Conservation (phyloP, 768 basidiomycete species). For the Kwoniella heveanensis region DNA sequence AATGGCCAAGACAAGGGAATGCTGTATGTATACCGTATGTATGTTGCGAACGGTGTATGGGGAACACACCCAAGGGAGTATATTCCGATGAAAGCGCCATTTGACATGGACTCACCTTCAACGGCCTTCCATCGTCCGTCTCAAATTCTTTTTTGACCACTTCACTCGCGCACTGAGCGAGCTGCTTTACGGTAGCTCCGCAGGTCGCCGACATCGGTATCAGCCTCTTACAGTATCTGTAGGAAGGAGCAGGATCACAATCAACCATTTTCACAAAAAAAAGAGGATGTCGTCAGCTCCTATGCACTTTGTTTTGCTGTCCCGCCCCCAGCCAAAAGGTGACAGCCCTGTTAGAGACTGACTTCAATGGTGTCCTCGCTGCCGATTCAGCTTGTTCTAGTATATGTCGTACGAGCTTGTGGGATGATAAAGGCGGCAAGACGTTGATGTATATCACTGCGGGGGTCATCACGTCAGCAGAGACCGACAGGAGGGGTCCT, state of each 20-base stretch:
- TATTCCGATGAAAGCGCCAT: too few relatives aligned
- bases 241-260: too few relatives aligned
- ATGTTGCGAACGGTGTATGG: too few relatives aligned
- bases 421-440: conserved; percentile 39
- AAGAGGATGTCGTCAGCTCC: too few relatives aligned
- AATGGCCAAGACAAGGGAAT: too few relatives aligned
- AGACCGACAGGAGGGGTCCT: background rate
- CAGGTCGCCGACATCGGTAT: conserved; percentile 36
- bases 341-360: background rate
- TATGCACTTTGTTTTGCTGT: too few relatives aligned
- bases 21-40: too few relatives aligned
- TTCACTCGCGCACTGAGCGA: conserved; percentile 21
- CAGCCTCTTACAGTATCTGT: conserved; percentile 34
- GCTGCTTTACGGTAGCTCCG: conserved; percentile 32
- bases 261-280: background rate
- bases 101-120: conserved; percentile 45
- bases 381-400: conserved; percentile 39
- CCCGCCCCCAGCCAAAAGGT: too few relatives aligned
- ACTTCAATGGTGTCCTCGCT: conserved; percentile 38
- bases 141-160: conserved; percentile 27
- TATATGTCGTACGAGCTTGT: conserved; percentile 32
- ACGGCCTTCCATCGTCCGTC: conserved; percentile 23
- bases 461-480: background rate
- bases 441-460: conserved; percentile 44
- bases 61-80: too few relatives aligned